Evolutionary conservation across 2,329 filamentous ascomycete species (phyloP).

Genomic region (Fusarium clavum): DNA sequence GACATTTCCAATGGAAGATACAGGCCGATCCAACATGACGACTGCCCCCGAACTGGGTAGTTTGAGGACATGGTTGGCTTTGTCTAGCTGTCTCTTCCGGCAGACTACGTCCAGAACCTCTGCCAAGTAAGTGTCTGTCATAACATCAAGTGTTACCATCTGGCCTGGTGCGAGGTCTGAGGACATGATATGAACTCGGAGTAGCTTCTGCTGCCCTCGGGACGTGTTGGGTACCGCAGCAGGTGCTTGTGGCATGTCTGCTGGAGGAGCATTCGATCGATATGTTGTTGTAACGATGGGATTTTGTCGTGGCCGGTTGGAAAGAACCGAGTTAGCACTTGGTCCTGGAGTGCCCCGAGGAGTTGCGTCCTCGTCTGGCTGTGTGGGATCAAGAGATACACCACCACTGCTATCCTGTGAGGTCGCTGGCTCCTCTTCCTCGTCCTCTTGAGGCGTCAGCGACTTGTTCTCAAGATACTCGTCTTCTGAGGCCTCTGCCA

Average conservation of each 20-base stretch:
- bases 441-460: constrained; percentile 74
- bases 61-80: constrained; percentile 82
- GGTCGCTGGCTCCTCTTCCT: constrained; percentile 49
- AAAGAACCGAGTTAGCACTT: constrained; percentile 49
- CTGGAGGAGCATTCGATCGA: constrained; percentile 64
- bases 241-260: constrained; percentile 66
- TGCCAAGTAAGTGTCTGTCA: constrained; percentile 84
- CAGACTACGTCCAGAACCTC: constrained; percentile 85
- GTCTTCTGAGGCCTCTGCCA: constrained; percentile 76
- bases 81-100: constrained; percentile 81
- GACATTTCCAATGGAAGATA: constrained; percentile 81
- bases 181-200: constrained; percentile 78
- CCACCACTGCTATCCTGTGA: constrained; percentile 47
- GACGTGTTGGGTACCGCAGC: constrained; percentile 56
- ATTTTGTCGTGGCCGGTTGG: constrained; percentile 60
- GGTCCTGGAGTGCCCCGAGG: constrained; percentile 43
- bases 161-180: constrained; percentile 78
- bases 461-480: constrained; percentile 77
- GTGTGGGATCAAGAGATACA: constrained; percentile 41
- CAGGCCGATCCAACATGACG: constrained; percentile 80
- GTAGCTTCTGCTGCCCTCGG: constrained; percentile 75
- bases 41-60: constrained; percentile 79
- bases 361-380: constrained; percentile 49
- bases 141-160: constrained; percentile 79
- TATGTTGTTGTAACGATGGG: constrained; percentile 72